Conservation (phyloP, 1,284 basidiomycete species). For the Leccinum cinnamomeum region DNA sequence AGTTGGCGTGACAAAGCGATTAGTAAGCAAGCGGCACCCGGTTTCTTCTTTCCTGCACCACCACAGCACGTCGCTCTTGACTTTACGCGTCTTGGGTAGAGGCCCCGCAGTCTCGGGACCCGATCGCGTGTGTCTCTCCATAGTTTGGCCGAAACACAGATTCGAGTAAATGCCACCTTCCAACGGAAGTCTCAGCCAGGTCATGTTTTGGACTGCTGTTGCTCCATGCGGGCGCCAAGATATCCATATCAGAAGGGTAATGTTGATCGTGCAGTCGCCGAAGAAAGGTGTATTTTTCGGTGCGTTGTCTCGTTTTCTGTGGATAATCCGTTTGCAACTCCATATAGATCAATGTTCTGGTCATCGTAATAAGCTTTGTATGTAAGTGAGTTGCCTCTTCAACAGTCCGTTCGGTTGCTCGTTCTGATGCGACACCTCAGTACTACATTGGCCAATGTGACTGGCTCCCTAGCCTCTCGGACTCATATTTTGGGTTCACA, state of each 20-base stretch:
- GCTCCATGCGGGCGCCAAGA: conserved; percentile 48
- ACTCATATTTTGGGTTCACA: conserved; percentile 5
- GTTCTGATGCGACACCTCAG: background rate
- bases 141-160: conserved; percentile 56
- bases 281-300: background rate
- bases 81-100: conserved; percentile 24
- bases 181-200: conserved; percentile 42
- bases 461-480: conserved; percentile 7
- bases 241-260: conserved; percentile 23
- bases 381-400: conserved; percentile 1
- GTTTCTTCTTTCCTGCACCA: too few relatives aligned
- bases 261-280: background rate
- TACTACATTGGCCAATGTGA: conserved; percentile 3
- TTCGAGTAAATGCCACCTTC: conserved; percentile 52
- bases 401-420: background rate
- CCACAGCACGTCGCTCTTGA: too few relatives aligned
- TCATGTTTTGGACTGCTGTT: conserved; percentile 49
- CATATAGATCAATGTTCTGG: background rate
- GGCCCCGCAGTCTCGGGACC: conserved; percentile 57
- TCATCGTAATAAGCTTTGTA: background rate
- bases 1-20: too few relatives aligned
- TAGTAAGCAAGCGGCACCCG: too few relatives aligned
- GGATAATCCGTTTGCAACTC: background rate
- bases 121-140: conserved; percentile 45
- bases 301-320: background rate